Conservation (phyloP, 345 rosid species). For the Cardamine occulta region DNA sequence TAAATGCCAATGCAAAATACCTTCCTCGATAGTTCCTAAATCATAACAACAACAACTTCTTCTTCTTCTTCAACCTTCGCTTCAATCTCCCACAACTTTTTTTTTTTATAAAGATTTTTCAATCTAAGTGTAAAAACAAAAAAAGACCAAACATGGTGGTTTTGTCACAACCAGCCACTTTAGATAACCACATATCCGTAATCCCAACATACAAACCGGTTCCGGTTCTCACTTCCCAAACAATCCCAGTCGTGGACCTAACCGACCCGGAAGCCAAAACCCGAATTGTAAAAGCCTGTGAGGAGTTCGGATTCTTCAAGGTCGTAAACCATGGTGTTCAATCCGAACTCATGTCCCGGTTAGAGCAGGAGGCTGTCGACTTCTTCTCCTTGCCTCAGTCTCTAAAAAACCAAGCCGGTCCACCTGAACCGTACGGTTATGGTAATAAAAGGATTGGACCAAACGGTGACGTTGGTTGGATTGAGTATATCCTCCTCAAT, state of each 20-base stretch:
- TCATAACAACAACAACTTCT: constrained; percentile 11
- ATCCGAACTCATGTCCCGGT: constrained; percentile 51
- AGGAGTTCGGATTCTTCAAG: constrained; percentile 82
- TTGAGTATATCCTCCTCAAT: constrained; percentile 76
- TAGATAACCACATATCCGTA: constrained; percentile 52
- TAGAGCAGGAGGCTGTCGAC: constrained; percentile 60
- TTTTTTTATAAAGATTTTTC: neutral
- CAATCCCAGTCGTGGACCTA: constrained; percentile 68
- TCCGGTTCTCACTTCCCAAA: constrained; percentile 39
- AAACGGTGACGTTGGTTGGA: constrained; percentile 87
- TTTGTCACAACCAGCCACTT: constrained; percentile 56
- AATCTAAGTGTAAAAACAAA: neutral
- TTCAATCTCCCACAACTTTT: neutral
- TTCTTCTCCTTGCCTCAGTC: constrained; percentile 73
- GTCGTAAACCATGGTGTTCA: constrained; percentile 74
- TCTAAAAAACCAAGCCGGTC: constrained; percentile 69
- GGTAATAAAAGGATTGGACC: constrained; percentile 78
- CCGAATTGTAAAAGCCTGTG: constrained; percentile 63
- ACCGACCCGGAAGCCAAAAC: constrained; percentile 61
- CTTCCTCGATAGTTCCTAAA: constrained; percentile 32
- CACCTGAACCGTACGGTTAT: constrained; percentile 89
- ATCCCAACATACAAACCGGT: constrained; percentile 67
- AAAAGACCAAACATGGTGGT: constrained; percentile 63
- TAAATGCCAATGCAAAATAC: constrained; percentile 40
- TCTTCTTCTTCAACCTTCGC: constrained; percentile 15